phyloP scores from a whole-genome alignment of 208 protist genomes.

The Angomonas ambiguus region DNA sequence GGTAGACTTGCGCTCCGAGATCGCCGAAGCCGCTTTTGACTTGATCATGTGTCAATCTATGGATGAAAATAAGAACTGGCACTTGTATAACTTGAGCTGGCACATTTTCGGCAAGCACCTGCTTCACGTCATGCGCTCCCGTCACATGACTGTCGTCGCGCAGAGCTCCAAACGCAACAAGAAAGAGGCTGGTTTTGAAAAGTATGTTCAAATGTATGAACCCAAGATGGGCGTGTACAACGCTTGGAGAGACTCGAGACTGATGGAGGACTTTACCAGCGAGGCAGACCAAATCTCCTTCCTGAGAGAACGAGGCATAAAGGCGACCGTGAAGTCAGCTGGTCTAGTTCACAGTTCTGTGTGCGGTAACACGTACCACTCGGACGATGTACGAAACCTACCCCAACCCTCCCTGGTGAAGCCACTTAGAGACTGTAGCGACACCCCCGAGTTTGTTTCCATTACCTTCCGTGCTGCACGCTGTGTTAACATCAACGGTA shows the following conservation, averaged over 20 bases:
- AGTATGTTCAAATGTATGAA: conserved; percentile 76
- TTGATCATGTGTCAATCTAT: conserved; percentile 78
- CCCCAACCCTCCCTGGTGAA: conserved; percentile 54
- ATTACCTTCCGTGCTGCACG: conserved; percentile 67
- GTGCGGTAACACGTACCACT: conserved; percentile 81
- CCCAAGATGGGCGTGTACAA: conserved; percentile 89
- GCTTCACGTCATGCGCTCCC: conserved; percentile 63
- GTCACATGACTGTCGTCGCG: conserved; percentile 80
- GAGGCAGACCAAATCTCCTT: conserved; percentile 73
- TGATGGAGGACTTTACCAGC: conserved; percentile 81
- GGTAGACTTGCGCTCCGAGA: conserved; percentile 85
- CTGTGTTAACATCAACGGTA: conserved; percentile 82
- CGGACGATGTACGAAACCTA: conserved; percentile 50
- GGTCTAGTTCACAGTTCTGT: conserved; percentile 82
- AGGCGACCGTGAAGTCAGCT: conserved; percentile 36
- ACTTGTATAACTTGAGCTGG: conserved; percentile 78
- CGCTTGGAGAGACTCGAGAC: conserved; percentile 81
- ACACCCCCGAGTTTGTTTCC: conserved; percentile 75
- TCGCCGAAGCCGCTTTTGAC: conserved; percentile 82
- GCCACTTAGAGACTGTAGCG: conserved; percentile 53
- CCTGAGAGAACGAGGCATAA: conserved; percentile 69
- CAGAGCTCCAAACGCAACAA: conserved; percentile 83
- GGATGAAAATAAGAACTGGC: conserved; percentile 87
- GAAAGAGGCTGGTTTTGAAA: conserved; percentile 87
- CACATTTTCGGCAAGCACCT: conserved; percentile 83